Conservation (phyloP, 805 yeast genomes). For the Candida montana region DNA sequence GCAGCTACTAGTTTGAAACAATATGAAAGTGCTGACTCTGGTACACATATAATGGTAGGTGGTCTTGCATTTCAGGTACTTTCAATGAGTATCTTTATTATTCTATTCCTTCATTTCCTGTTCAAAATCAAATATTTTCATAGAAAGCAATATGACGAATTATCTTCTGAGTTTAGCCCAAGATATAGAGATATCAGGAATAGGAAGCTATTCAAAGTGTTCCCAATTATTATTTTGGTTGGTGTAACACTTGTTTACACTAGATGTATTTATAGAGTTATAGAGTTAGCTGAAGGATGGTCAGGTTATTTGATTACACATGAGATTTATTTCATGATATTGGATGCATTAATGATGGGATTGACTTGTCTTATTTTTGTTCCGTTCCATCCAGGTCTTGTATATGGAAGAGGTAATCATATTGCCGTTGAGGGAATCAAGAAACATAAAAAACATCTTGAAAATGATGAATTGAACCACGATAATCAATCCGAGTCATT, state of each 20-base stretch:
- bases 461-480: not conserved
- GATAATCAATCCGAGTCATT: no score
- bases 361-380: constrained; percentile 43
- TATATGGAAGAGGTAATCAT: constrained; percentile 28
- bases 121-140: constrained; percentile 31
- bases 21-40: constrained; percentile 31
- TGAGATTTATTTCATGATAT: constrained; percentile 52
- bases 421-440: constrained; percentile 1
- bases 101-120: constrained; percentile 44
- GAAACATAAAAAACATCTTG: not conserved
- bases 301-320: constrained; percentile 55
- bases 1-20: constrained; percentile 35
- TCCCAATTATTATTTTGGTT: constrained; percentile 40
- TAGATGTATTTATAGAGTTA: constrained; percentile 68
- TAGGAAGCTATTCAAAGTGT: constrained; percentile 32
- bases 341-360: constrained; percentile 61
- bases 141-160: constrained; percentile 21
- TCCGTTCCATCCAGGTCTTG: constrained; percentile 59
- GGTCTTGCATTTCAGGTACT: constrained; percentile 76
- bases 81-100: constrained; percentile 57
- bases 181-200: constrained; percentile 32
- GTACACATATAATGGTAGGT: constrained; percentile 68
- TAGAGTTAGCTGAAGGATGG: constrained; percentile 74
- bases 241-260: constrained; percentile 52
- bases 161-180: constrained; percentile 32